Evolutionary conservation across 2,329 filamentous ascomycete genomes (phyloP).

Genomic region (Coleophoma cylindrospora): DNA sequence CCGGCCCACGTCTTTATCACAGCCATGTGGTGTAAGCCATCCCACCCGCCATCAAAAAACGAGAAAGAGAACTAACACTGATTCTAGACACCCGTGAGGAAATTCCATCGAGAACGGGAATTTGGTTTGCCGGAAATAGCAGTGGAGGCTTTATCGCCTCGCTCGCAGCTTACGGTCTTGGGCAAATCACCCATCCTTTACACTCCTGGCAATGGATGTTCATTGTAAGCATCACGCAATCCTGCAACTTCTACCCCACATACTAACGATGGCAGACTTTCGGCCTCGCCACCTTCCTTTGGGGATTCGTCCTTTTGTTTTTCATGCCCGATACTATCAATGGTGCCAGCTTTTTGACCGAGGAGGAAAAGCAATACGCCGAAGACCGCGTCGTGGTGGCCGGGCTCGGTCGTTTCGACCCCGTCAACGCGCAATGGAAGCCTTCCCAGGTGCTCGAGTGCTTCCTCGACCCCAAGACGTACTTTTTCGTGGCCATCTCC

Average conservation of each 20-base stretch:
- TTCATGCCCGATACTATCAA: background rate
- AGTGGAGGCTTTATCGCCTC: too few species aligned
- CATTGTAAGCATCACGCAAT: too few species aligned
- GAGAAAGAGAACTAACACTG: too few species aligned
- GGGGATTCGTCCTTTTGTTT: slow-evolving; percentile 11
- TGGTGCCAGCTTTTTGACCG: background rate
- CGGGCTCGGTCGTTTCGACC: background rate
- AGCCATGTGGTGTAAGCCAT: slow-evolving; percentile 24
- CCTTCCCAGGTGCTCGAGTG: slow-evolving; percentile 31
- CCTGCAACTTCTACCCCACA: too few species aligned
- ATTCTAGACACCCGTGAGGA: too few species aligned
- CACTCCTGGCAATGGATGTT: too few species aligned
- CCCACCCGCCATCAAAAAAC: slow-evolving; percentile 13
- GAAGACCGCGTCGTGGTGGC: background rate
- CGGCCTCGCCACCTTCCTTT: too few species aligned
- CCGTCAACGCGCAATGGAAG: slow-evolving; percentile 11
- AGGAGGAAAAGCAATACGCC: background rate
- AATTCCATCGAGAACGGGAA: too few species aligned
- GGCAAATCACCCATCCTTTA: too few species aligned
- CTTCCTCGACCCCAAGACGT: slow-evolving; percentile 51
- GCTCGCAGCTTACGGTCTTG: too few species aligned
- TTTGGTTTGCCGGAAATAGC: too few species aligned
- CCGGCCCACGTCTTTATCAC: slow-evolving; percentile 28
- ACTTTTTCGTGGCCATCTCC: background rate
- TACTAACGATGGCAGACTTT: too few species aligned